Conservation (phyloP, 2,329 filamentous ascomycete genomes). For the Penicillium sp. region DNA sequence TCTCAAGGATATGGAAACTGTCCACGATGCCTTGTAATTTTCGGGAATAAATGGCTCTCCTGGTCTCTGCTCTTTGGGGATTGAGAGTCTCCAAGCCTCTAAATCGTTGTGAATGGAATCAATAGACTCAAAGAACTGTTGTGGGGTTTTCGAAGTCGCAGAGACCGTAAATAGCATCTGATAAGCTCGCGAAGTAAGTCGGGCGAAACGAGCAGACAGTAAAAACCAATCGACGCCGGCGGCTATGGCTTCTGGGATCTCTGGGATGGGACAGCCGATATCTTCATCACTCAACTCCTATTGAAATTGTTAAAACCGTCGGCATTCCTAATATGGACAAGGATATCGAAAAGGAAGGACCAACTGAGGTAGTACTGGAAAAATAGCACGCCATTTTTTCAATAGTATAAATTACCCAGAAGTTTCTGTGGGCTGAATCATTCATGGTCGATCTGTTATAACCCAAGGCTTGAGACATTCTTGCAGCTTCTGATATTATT, state of each 20-base stretch:
- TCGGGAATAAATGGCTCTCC: conserved; percentile 19
- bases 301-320: not conserved
- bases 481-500: conserved; percentile 31
- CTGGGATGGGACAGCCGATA: conserved; percentile 34
- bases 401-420: conserved; percentile 40
- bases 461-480: conserved; percentile 30
- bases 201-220: conserved; percentile 25
- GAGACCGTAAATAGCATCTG: conserved; percentile 34
- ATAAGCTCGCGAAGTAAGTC: conserved; percentile 32
- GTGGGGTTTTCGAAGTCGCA: conserved; percentile 21
- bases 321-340: not conserved
- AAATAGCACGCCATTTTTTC: conserved; percentile 32
- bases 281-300: conserved; percentile 36
- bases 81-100: conserved; percentile 28
- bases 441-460: conserved; percentile 25
- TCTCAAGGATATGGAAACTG: conserved; percentile 22
- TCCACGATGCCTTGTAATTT: conserved; percentile 15
- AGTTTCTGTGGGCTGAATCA: conserved; percentile 24
- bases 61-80: conserved; percentile 30
- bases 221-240: conserved; percentile 35
- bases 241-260: conserved; percentile 28
- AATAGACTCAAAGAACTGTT: conserved; percentile 19
- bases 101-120: conserved; percentile 22
- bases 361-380: conserved; percentile 29
- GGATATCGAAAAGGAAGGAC: conserved; percentile 4